Conservation (phyloP, 2,329 filamentous ascomycete species). For the Penicillium hesseltinei region DNA sequence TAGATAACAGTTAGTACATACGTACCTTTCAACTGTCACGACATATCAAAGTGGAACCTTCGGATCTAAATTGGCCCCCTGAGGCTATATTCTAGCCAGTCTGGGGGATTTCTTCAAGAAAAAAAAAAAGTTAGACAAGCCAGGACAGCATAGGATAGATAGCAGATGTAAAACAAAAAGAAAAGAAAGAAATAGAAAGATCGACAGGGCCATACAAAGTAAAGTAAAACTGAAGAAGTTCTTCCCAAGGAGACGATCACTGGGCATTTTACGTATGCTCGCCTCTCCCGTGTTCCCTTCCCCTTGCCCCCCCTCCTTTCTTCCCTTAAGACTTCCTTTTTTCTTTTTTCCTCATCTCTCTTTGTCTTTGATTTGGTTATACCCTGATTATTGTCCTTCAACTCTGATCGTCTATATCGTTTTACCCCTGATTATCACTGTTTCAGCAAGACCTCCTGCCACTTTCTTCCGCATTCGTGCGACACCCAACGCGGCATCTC, state of each 20-base stretch:
- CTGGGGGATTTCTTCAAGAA: constrained; percentile 2
- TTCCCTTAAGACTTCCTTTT: constrained; percentile 7
- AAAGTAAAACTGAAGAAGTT: not conserved
- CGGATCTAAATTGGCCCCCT: not conserved
- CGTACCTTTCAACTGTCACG: not conserved
- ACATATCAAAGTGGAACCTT: constrained; percentile 9
- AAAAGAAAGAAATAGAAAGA: not conserved
- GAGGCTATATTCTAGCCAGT: not conserved
- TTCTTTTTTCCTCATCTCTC: not conserved
- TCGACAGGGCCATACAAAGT: not conserved
- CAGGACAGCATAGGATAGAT: not conserved
- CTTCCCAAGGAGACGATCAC: constrained; percentile 5
- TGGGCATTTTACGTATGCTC: constrained; percentile 7
- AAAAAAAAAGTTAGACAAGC: not conserved
- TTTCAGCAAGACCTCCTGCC: constrained; percentile 7
- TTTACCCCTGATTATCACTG: not conserved
- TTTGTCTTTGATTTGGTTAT: not conserved
- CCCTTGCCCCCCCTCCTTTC: constrained; percentile 11
- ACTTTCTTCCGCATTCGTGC: constrained; percentile 18
- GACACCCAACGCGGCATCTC: constrained; percentile 14
- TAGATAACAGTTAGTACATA: not conserved
- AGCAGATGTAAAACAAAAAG: not conserved
- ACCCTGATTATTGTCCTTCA: not conserved
- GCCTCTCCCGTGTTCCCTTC: constrained; percentile 16
- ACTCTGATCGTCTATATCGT: not conserved